Percentiles rank a stretch among this genome's conserved stretches.
Conservation (phyloP, 1,284 basidiomycete genomes). For the Cutaneotrichosporon cutaneum region DNA sequence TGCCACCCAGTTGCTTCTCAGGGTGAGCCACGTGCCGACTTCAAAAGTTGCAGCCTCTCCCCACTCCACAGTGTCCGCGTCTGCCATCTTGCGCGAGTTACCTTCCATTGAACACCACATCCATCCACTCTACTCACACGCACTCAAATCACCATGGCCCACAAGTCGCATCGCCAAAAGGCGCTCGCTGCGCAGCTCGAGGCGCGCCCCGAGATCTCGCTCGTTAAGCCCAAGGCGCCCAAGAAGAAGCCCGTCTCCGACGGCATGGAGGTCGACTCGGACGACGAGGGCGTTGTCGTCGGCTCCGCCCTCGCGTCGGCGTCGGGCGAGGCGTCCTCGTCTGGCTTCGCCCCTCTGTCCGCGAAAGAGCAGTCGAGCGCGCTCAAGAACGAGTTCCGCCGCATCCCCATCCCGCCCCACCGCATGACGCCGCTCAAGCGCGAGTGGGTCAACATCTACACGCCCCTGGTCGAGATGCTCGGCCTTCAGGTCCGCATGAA, state of each 20-base stretch:
- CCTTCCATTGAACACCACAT: not conserved
- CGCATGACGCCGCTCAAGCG: conserved; percentile 96
- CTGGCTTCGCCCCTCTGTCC: conserved; percentile 48
- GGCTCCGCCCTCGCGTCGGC: conserved; percentile 20
- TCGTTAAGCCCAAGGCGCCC: conserved; percentile 37
- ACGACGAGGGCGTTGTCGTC: conserved; percentile 37
- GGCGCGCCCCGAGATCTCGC: conserved; percentile 45
- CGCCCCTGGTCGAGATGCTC: conserved; percentile 90
- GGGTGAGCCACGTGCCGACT: not conserved
- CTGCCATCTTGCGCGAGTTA: not conserved
- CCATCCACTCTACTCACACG: not conserved
- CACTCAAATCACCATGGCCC: conserved; percentile 38
- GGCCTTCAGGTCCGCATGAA: conserved; percentile 97
- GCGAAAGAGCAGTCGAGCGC: conserved; percentile 34
- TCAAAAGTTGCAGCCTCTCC: conserved; percentile 19
- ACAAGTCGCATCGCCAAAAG: conserved; percentile 54
- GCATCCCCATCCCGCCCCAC: conserved; percentile 90
- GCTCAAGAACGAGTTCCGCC: conserved; percentile 71
- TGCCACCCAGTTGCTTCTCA: conserved; percentile 13
- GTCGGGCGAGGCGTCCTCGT: conserved; percentile 29
- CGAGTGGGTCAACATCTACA: conserved; percentile 97
- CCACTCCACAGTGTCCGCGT: not conserved
- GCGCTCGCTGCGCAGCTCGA: conserved; percentile 52
- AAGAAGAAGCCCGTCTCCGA: conserved; percentile 19
- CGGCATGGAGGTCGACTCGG: conserved; percentile 33